Base-by-base conservation (phyloP, 2,329 filamentous ascomycete genomes). In the Chrysoporthe deuterocubensis region DNA sequence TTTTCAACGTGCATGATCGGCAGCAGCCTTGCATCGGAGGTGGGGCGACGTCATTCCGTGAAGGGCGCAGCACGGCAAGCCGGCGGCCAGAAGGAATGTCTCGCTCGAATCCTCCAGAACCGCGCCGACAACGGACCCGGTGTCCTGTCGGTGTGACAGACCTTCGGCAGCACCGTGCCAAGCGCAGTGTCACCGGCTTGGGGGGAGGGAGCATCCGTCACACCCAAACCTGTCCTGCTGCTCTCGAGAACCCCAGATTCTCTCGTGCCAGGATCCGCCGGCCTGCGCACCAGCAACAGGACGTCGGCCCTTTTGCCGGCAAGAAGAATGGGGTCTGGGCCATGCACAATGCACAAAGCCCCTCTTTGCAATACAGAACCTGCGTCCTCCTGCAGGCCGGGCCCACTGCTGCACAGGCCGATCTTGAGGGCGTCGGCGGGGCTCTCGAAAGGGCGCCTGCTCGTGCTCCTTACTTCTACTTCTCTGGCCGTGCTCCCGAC, bases 1-100 rank as follows among this genome's bases (percentile, higher is more conserved):
- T 59, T 18, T n/a, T 59, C 14, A 14, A 40, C 26, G 26, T 46
- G 64, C 37, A 44, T 54, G 32, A 52, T 43, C 50, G 50, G 59
- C 65, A 50, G 60, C 65, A 67, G 13, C 52, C 59, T 34, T 14
- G 18, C 52, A 62, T 40, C 34, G 21, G 58, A 62, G 56, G 56
- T 37, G 57, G 57, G 13, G 37, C 14, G 57, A 44, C 57, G 57
- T 60, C 57, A 60, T 60, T 34, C 40, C 32, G 46, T 37, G 56
- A 14, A 67, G 46, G 59, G 57, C 57, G 57, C n/a, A 44, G 34
- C 13, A 32, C 16, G 14, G 5, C 52, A 4, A 21, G 52, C 26
- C 26, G 13, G 52, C 26, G 26, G 21, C 21, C 16, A 57, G 18
- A 34, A 57, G 26, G 14, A 13, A 57, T 34, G 18, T 52, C 48